Evolutionary conservation across 371 early-diverging fungal genomes (phyloP), one percentile per base, ranked within the genome.

Genomic region (Coemansia sp.): DNA sequence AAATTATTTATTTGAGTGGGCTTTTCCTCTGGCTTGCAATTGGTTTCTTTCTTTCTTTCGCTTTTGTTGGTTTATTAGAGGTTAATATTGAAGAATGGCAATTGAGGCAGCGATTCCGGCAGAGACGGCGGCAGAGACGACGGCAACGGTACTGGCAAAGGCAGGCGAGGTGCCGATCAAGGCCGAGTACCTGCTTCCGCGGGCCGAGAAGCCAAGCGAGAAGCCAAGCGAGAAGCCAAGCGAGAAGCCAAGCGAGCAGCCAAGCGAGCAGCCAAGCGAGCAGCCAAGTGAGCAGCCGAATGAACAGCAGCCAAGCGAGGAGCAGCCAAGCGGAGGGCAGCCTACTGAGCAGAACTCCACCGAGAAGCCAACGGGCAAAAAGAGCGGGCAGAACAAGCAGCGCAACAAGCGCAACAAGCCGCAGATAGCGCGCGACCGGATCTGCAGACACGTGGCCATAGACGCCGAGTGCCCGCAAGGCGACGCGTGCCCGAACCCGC

Each of bases 401-500:
- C 42, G 39, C 34, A 40, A n/a, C 8, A 35, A 48, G 30, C 34
- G 7, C 39, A 43, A 45, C 30, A 34, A 36, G 31, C 35, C 11
- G 2, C n/a, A 26, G 26, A 12, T 26, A 8, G 14, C 31, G 11
- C 26, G 5, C 14, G 47, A 53, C 58, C 50, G 41, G 80, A 63
- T 90, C 12, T 90, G 89, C 72, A 76, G 77, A 58, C 55, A 63
- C 14, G 61, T 81, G 11, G 80, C 84, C 11, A 47, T 72, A 3
- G 88, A 83, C 54, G 70, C 78, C 10, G 80, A 77, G 33, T 90
- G 91, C 57, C 50, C 76, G 0, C 40, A 55, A 6, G 65, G 76
- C 4, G 76, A 48, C 66, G 83, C 84, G 7, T 90, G 91, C 75
- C 81, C 78, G 61, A 85, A 80, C 47, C 83, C 81, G 61, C 92